These are phyloP conservation scores for Pythium biforme DNA, from an alignment of 352 stramenopile genomes.

Conservation along the genomic window DNA sequence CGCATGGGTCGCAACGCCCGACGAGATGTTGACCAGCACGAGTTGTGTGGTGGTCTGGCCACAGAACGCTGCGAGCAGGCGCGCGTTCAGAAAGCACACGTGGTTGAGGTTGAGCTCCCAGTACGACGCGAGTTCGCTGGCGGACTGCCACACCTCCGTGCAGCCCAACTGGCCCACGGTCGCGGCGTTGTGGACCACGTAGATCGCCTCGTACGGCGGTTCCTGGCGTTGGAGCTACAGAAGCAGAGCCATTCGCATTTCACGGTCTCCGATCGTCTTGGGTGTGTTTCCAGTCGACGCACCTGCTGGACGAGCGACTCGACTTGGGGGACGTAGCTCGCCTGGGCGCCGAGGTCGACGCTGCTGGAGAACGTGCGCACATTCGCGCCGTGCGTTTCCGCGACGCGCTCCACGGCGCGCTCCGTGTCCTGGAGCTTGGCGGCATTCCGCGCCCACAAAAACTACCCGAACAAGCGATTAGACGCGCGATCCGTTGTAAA, in stretches of 20 bases:
- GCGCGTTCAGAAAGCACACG: conserved; percentile 19
- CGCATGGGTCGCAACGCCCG: conserved; percentile 2
- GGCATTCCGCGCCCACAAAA: conserved; percentile 16
- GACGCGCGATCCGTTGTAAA: no score
- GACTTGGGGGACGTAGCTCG: conserved; percentile 14
- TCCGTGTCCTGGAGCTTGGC: conserved; percentile 22
- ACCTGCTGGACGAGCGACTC: conserved; percentile 11
- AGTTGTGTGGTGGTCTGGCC: not conserved
- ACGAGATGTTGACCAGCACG: conserved; percentile 20
- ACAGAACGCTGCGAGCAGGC: conserved; percentile 5
- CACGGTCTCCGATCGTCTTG: conserved; percentile 3
- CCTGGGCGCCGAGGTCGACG: conserved; percentile 10
- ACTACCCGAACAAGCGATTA: not conserved
- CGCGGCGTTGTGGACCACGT: conserved; percentile 18
- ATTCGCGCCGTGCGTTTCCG: not conserved
- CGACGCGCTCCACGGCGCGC: conserved; percentile 5
- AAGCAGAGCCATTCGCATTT: not conserved
- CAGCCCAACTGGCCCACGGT: conserved; percentile 14
- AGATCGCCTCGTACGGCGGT: conserved; percentile 14
- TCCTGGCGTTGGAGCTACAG: not conserved
- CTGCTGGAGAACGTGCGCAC: conserved; percentile 8
- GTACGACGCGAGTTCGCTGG: conserved; percentile 1
- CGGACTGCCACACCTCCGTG: conserved; percentile 14
- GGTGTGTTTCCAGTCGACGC: not conserved
- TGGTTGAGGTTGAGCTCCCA: conserved; percentile 21